phyloP scores from a whole-genome alignment of 768 basidiomycete genomes.

The Sistotremastrum suecicum region DNA sequence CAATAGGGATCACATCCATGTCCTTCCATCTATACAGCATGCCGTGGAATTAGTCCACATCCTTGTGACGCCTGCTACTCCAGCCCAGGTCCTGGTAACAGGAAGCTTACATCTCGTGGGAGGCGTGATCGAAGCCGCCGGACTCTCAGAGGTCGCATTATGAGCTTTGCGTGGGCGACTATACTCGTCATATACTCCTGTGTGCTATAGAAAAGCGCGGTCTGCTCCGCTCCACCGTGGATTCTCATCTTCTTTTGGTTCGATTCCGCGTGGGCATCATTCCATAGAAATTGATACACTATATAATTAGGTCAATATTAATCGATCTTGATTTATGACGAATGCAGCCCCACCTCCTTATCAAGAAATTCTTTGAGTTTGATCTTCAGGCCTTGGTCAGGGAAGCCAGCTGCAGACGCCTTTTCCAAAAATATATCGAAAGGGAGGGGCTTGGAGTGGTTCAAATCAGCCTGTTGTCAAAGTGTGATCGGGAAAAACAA shows the following conservation, averaged over 20 bases:
- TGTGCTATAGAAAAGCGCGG: neutral
- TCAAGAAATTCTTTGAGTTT: conserved; percentile 40
- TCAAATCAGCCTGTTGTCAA: neutral
- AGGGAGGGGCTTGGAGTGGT: conserved; percentile 35
- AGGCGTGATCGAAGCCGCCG: conserved; percentile 85
- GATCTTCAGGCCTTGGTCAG: conserved; percentile 20
- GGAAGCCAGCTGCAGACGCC: conserved; percentile 18
- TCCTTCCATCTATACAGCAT: conserved; percentile 80
- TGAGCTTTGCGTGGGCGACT: conserved; percentile 13
- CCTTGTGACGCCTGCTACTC: conserved; percentile 16
- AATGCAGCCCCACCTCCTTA: conserved; percentile 26
- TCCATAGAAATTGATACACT: conserved; percentile 46
- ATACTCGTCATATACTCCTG: neutral
- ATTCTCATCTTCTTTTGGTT: conserved; percentile 9
- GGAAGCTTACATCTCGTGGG: conserved; percentile 93
- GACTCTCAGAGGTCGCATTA: conserved; percentile 55
- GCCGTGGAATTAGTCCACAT: conserved; percentile 55
- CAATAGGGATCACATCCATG: conserved; percentile 49
- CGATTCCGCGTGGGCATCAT: conserved; percentile 18
- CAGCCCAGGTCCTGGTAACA: conserved; percentile 61
- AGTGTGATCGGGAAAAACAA: neutral
- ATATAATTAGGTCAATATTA: neutral
- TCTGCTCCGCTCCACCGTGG: neutral
- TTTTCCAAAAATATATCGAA: conserved; percentile 37
- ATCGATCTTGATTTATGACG: neutral